A percentile compares a stretch with the other conserved stretches of the same genome.
phyloP scores from a whole-genome alignment of 2,329 filamentous ascomycete genomes.

The Diaporthe sp. region DNA sequence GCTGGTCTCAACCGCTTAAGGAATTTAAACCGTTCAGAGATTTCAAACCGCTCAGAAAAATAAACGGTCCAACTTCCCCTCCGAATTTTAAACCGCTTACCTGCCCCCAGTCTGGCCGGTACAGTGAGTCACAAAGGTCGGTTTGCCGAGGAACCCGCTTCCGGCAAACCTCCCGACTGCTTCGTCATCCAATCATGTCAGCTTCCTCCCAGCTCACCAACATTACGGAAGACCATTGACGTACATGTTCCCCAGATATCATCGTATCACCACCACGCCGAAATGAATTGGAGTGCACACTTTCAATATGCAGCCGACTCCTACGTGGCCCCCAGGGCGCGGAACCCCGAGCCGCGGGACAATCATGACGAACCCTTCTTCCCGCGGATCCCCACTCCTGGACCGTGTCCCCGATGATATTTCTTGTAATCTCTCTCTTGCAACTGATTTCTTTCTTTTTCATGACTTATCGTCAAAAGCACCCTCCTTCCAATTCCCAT shows the following conservation, averaged over 20 bases:
- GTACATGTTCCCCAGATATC: background rate
- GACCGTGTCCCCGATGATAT: background rate
- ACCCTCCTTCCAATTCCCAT: slow-evolving; percentile 71
- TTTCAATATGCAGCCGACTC: background rate
- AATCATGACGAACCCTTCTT: background rate
- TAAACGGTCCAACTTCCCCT: too few relatives aligned
- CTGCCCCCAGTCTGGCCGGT: too few relatives aligned
- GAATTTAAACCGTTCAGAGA: too few relatives aligned
- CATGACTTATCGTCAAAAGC: slow-evolving; percentile 59
- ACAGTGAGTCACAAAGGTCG: slow-evolving; percentile 28
- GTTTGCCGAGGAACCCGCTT: slow-evolving; percentile 2
- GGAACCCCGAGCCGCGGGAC: background rate
- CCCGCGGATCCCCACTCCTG: background rate
- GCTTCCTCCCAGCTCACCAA: background rate
- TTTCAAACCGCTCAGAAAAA: too few relatives aligned
- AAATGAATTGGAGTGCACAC: background rate
- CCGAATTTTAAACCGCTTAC: too few relatives aligned
- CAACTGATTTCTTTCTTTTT: background rate
- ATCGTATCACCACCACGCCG: background rate
- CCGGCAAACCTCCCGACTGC: background rate
- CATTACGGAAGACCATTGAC: background rate
- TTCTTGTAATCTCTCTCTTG: background rate
- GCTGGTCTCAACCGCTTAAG: too few relatives aligned
- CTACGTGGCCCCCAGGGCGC: background rate
- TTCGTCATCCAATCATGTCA: background rate